These are phyloP conservation scores for Coemansia sp. DNA, from an alignment of 192 early-diverging fungal species.

Conservation along the genomic window DNA sequence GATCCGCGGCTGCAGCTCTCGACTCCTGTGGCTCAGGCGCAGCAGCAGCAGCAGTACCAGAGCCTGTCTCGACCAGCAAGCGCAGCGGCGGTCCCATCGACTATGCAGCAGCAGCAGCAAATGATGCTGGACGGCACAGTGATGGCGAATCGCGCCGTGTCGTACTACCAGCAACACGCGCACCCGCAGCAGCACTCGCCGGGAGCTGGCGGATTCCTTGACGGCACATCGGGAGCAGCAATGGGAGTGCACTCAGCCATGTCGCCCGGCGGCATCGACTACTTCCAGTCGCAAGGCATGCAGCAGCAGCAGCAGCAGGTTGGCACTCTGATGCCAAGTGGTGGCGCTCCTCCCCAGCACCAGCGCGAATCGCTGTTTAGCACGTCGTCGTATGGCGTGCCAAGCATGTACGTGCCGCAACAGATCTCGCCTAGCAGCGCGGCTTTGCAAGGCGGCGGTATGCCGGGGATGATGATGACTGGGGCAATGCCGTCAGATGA, in stretches of 20 bases:
- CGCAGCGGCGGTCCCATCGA: not conserved
- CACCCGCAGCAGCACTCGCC: conserved; percentile 10
- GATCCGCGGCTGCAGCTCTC: conserved; percentile 42
- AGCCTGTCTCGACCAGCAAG: not conserved
- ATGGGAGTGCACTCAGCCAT: no score
- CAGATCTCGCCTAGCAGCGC: conserved; percentile 1
- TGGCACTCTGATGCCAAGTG: not conserved
- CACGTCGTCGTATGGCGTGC: conserved; percentile 19
- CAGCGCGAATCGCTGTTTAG: conserved; percentile 40
- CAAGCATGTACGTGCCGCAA: conserved; percentile 17
- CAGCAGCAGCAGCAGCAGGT: conserved; percentile 3
- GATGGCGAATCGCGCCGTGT: conserved; percentile 15
- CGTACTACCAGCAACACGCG: conserved; percentile 34
- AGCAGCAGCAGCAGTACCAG: conserved; percentile 37
- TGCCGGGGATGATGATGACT: conserved; percentile 45
- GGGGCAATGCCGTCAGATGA: conserved; percentile 65
- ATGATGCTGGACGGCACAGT: conserved; percentile 13
- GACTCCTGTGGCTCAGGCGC: conserved; percentile 41
- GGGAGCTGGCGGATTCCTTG: conserved; percentile 11
- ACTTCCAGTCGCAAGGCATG: conserved; percentile 14
- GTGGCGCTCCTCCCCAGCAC: conserved; percentile 8
- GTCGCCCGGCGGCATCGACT: conserved; percentile 13
- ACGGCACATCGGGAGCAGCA: not conserved
- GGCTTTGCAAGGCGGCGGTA: conserved; percentile 26
- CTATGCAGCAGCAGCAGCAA: conserved; percentile 1